phyloP scores from a whole-genome alignment of 2,329 filamentous ascomycete genomes.

The Coniochaeta pulveracea region DNA sequence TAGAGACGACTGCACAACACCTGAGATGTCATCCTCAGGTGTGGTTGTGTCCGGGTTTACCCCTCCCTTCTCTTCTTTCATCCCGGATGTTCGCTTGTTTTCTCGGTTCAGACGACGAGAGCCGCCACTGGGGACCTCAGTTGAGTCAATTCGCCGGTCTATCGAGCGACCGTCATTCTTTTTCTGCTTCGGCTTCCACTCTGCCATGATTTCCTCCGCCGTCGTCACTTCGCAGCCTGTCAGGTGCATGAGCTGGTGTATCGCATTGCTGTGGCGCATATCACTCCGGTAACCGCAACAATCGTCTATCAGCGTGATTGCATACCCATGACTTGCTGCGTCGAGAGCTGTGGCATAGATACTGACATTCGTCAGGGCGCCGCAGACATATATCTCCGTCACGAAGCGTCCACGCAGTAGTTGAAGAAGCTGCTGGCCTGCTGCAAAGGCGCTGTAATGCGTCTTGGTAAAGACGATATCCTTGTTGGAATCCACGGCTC shows the following conservation, averaged over 20 bases:
- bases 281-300: slow-evolving; percentile 73
- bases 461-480: slow-evolving; percentile 54
- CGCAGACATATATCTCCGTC: slow-evolving; percentile 82
- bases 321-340: slow-evolving; percentile 75
- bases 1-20: slow-evolving; percentile 18
- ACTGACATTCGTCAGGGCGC: slow-evolving; percentile 75
- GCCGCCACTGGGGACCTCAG: no score
- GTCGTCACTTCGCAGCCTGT: slow-evolving; percentile 60
- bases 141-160: no score
- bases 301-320: slow-evolving; percentile 79
- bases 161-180: no score
- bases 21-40: slow-evolving; percentile 4
- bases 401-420: slow-evolving; percentile 76
- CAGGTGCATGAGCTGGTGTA: slow-evolving; percentile 60
- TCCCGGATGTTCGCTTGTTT: no score
- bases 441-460: slow-evolving; percentile 79
- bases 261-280: slow-evolving; percentile 56
- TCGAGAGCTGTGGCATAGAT: slow-evolving; percentile 88
- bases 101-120: no score
- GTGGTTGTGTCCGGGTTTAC: slow-evolving; percentile 13
- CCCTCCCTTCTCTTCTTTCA: background rate
- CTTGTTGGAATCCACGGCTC: slow-evolving; percentile 27
- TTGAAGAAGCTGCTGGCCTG: slow-evolving; percentile 55
- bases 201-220: slow-evolving; percentile 44
- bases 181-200: slow-evolving; percentile 13